A percentile compares a stretch with the other conserved stretches of the same genome.
Evolutionary conservation across 352 stramenopile genomes (phyloP).

Genomic region (Globisporangium uncinulatum): DNA sequence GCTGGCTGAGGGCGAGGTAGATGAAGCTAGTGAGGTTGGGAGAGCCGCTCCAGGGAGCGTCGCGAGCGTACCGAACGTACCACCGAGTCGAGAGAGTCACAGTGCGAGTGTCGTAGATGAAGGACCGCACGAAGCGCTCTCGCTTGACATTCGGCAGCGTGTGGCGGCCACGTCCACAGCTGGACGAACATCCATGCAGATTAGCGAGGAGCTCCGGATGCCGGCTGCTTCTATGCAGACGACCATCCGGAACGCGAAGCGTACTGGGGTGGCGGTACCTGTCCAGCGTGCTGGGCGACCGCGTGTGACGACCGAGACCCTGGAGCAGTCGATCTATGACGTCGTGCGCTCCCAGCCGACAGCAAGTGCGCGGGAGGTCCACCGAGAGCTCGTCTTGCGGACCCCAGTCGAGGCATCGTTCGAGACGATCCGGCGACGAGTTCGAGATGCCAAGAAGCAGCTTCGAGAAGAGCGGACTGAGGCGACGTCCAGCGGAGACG

Average conservation of each 20-base stretch:
- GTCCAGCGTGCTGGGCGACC: slow-evolving; percentile 23
- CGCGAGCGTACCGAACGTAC: too few species aligned
- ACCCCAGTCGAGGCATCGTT: slow-evolving; percentile 26
- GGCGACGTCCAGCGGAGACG: neutral
- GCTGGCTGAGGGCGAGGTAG: neutral
- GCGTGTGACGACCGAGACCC: slow-evolving; percentile 18
- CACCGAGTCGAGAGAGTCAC: too few species aligned
- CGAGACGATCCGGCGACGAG: slow-evolving; percentile 33
- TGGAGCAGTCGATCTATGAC: slow-evolving; percentile 26
- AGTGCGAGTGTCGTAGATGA: too few species aligned
- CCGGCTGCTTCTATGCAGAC: slow-evolving; percentile 25
- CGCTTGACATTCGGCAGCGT: slow-evolving; percentile 14
- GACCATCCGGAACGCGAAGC: slow-evolving; percentile 29
- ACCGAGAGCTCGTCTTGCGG: slow-evolving; percentile 14
- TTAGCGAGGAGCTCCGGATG: slow-evolving; percentile 23
- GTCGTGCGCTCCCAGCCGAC: slow-evolving; percentile 16
- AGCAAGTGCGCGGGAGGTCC: slow-evolving; percentile 22
- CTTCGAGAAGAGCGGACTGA: neutral
- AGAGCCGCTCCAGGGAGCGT: too few species aligned
- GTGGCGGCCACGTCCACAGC: slow-evolving; percentile 15
- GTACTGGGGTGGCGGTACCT: slow-evolving; percentile 17
- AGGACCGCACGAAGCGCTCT: too few species aligned
- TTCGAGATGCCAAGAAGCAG: slow-evolving; percentile 22
- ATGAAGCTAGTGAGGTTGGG: too few species aligned
- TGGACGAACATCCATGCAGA: slow-evolving; percentile 21